Evolutionary conservation across 164 flowering plant genomes (phyloP).

Genomic region (Chimonanthus salicifolius): DNA sequence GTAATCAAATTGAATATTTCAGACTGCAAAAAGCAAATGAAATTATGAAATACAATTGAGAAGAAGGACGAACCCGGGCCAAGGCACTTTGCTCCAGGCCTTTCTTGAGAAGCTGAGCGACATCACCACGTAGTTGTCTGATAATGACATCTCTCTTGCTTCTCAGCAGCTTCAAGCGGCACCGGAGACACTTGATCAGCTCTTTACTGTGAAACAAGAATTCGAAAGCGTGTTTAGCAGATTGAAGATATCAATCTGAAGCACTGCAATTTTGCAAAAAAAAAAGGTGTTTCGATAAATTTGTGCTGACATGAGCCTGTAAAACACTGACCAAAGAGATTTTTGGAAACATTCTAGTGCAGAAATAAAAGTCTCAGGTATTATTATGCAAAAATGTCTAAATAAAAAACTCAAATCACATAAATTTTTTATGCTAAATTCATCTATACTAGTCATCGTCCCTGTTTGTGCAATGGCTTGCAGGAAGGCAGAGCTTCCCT

Average conservation of each 20-base stretch:
- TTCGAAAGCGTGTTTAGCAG: not conserved
- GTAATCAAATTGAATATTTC: too few relatives aligned
- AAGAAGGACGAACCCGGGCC: slow-evolving; percentile 31
- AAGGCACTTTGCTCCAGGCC: slow-evolving; percentile 51
- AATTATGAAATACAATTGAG: not conserved
- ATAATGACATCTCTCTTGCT: slow-evolving; percentile 54
- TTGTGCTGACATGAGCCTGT: too few relatives aligned
- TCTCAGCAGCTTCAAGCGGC: slow-evolving; percentile 64
- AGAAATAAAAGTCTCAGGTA: too few relatives aligned
- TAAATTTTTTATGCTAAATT: too few relatives aligned
- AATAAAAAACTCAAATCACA: too few relatives aligned
- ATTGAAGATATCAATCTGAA: not conserved
- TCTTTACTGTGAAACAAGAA: slow-evolving; percentile 45
- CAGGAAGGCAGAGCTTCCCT: too few relatives aligned
- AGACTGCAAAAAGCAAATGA: not conserved
- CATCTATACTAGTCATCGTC: too few relatives aligned
- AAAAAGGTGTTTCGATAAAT: not conserved
- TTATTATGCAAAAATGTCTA: too few relatives aligned
- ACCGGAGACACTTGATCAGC: slow-evolving; percentile 46
- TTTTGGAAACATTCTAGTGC: too few relatives aligned
- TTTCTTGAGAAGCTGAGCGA: slow-evolving; percentile 50
- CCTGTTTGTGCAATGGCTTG: too few relatives aligned
- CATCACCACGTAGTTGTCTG: slow-evolving; percentile 44
- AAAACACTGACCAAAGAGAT: too few relatives aligned
- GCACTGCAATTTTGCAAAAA: not conserved